These are phyloP conservation scores for Trichoderma sp. DNA, from an alignment of 2,329 filamentous ascomycete species.

Conservation along the genomic window DNA sequence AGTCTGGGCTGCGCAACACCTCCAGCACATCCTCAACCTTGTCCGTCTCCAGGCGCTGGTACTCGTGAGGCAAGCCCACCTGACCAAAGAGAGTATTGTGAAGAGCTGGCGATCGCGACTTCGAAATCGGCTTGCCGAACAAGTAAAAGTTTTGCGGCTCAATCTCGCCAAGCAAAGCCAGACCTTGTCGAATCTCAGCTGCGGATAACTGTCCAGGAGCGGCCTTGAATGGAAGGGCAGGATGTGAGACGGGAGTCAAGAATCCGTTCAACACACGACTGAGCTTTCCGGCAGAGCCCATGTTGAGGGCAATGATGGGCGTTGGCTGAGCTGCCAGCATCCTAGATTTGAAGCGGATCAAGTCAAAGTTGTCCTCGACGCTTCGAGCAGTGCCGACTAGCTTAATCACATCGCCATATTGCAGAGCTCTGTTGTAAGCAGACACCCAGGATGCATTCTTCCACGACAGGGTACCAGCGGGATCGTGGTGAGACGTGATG, in stretches of 20 bases:
- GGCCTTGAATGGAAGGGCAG: constrained; percentile 83
- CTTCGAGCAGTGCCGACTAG: constrained; percentile 77
- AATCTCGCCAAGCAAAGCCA: constrained; percentile 77
- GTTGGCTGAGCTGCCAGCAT: constrained; percentile 70
- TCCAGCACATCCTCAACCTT: constrained; percentile 57
- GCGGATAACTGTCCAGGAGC: constrained; percentile 92
- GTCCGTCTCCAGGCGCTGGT: constrained; percentile 73
- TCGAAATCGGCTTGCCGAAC: constrained; percentile 80
- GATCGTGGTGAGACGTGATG: constrained; percentile 95
- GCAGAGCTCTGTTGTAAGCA: constrained; percentile 84
- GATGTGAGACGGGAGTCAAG: constrained; percentile 92
- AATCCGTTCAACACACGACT: constrained; percentile 89
- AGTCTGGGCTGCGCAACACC: constrained; percentile 67
- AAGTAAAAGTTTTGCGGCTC: constrained; percentile 76
- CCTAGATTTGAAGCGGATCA: constrained; percentile 76
- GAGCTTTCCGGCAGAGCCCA: constrained; percentile 83
- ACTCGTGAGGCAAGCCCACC: constrained; percentile 81
- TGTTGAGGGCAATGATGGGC: constrained; percentile 94
- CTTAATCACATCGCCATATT: constrained; percentile 92
- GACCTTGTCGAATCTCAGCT: constrained; percentile 76
- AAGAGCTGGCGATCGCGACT: constrained; percentile 81
- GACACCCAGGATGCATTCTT: constrained; percentile 88
- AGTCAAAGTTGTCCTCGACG: constrained; percentile 81
- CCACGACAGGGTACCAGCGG: constrained; percentile 76
- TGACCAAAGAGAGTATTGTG: constrained; percentile 82